Base-by-base conservation (phyloP, 768 basidiomycete genomes). In the Lactifluus rugatus region DNA sequence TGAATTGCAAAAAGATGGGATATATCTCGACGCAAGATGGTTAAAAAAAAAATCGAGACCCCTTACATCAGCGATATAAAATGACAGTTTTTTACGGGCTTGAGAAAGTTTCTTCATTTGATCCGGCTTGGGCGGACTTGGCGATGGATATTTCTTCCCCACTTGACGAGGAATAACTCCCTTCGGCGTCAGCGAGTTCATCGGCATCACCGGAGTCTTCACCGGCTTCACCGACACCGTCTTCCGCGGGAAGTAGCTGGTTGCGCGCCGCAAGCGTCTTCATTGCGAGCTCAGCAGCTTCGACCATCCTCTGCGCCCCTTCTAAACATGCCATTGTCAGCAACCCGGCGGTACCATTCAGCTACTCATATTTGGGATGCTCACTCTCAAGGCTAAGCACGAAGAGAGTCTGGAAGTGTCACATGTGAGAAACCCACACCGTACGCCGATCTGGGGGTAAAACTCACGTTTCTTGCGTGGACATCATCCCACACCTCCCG, bases 381-480 rank as follows among this genome's bases (percentile, higher is more conserved):
- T 66, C 58, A 79, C 78, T 73, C 66, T 80, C 78, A 19, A 80
- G 69, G 37, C 73, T 75, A n/a, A 80, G 65, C 64, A 73, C 67
- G 62, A 78, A 69, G 23, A 79, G 51, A 1, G 71, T 73, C 78
- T 79, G 47, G 10, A 37, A 8, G 21, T 8, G 28, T 19, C 14
- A 36, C 19, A 32, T 31, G 60, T 50, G n/a, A 48, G 34, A 9
- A 19, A 14, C 13, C 32, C 14, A 41, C 39, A 25, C n/a, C 14
- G 23, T 2, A 49, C 10, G 21, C 36, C 5, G 14, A 48, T 17
- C 54, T 3, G 10, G 19, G 31, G 0, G 13, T 11, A 1, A 16
- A 0, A 67, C 73, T 56, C 52, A 78, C 78, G 66, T 73, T 75
- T n/a, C 76, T 68, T 5, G 75, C 68, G 47, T 75, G 75, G 0